These are phyloP conservation scores for Forsythia viridissima DNA, from an alignment of 257 asterid genomes.

Conservation along the genomic window DNA sequence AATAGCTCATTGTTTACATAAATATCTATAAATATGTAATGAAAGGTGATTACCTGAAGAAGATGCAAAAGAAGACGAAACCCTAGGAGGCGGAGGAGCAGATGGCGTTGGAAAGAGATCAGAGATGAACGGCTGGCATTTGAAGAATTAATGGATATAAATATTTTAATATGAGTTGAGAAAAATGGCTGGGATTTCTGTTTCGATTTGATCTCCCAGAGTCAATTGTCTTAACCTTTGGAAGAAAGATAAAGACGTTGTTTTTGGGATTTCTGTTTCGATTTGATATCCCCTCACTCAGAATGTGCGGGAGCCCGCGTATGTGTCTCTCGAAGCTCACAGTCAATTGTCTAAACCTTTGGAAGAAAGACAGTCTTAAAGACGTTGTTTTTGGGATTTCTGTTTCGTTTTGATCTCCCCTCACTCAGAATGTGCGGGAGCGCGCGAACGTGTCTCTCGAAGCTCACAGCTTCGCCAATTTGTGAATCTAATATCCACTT, in stretches of 20 bases:
- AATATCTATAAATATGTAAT: too few relatives aligned
- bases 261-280: too few relatives aligned
- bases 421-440: too few relatives aligned
- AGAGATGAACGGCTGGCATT: slow-evolving; percentile 9
- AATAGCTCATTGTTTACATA: too few relatives aligned
- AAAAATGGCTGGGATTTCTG: slow-evolving; percentile 9
- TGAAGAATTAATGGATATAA: background rate
- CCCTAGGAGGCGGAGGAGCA: slow-evolving; percentile 27
- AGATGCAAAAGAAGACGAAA: slow-evolving; percentile 17
- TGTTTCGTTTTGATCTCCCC: too few relatives aligned
- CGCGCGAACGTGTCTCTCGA: too few relatives aligned
- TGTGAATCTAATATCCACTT: too few relatives aligned
- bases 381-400: too few relatives aligned
- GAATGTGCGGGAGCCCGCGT: too few relatives aligned
- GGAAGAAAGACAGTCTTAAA: slow-evolving; percentile 27
- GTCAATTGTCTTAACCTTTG: slow-evolving; percentile 22
- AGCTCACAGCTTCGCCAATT: too few relatives aligned
- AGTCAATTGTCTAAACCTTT: slow-evolving; percentile 17
- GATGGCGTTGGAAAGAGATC: slow-evolving; percentile 2
- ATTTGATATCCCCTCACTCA: too few relatives aligned
- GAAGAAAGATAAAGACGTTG: slow-evolving; percentile 26
- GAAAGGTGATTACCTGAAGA: background rate
- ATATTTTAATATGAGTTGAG: background rate
- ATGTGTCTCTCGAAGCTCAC: too few relatives aligned
- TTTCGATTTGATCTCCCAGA: slow-evolving; percentile 14